phyloP scores from a whole-genome alignment of 2,329 filamentous ascomycete species.

The Basipetospora chlamydospora region DNA sequence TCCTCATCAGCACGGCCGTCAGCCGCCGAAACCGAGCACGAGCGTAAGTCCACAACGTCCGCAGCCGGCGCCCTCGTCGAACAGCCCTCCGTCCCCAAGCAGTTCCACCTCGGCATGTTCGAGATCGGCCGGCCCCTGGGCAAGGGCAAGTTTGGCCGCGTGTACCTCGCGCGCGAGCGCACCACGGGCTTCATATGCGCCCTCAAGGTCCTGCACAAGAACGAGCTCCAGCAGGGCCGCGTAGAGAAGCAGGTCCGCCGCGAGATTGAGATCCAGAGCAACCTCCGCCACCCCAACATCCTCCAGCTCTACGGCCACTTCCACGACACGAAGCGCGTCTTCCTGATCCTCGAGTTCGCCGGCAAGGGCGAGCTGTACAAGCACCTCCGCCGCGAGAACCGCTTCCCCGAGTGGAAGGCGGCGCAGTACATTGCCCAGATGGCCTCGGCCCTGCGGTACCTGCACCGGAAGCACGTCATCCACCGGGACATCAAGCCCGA shows the following conservation, averaged over 20 bases:
- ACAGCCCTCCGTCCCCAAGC: conserved; percentile 40
- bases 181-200: conserved; percentile 71
- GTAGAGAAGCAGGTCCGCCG: conserved; percentile 79
- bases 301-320: conserved; percentile 76
- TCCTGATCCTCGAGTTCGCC: conserved; percentile 76
- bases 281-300: conserved; percentile 75
- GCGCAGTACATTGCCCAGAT: conserved; percentile 82
- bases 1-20: no score
- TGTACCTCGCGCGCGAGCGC: conserved; percentile 72
- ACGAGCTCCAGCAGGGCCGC: conserved; percentile 58
- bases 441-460: conserved; percentile 76
- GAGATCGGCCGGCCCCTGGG: conserved; percentile 78
- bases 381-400: conserved; percentile 62
- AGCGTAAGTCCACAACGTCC: conserved; percentile 38
- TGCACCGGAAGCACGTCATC: conserved; percentile 95
- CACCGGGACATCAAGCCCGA: conserved; percentile 96
- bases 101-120: conserved; percentile 87
- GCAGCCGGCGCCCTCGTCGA: conserved; percentile 39
- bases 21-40: conserved; percentile 36
- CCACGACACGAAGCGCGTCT: conserved; percentile 77
- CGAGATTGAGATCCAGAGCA: conserved; percentile 82
- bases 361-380: conserved; percentile 81
- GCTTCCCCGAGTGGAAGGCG: conserved; percentile 75
- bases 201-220: conserved; percentile 76
- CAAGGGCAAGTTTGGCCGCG: conserved; percentile 77